phyloP scores from a whole-genome alignment of 2,329 filamentous ascomycete genomes.

The Diaporthe destruens region DNA sequence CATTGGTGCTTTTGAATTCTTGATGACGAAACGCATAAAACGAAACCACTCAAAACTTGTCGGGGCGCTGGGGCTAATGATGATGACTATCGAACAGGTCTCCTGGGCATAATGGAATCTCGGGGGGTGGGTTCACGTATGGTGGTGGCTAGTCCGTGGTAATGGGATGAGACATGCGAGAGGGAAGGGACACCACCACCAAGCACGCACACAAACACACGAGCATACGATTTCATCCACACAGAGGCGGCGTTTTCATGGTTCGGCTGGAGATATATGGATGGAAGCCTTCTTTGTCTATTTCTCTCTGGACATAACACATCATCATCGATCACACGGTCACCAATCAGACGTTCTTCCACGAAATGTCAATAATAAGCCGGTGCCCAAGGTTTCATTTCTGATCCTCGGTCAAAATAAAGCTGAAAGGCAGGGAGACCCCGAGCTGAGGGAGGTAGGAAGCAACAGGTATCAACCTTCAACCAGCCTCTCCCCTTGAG shows the following conservation, averaged over 20 bases:
- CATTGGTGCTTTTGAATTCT: conserved; percentile 1
- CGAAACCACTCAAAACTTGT: conserved; percentile 14
- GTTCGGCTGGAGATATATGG: conserved; percentile 1
- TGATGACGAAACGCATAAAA: conserved; percentile 18
- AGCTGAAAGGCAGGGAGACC: not conserved
- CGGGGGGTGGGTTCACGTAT: not conserved
- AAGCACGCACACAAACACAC: not conserved
- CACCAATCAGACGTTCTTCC: not conserved
- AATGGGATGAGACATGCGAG: not conserved
- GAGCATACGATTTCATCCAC: not conserved
- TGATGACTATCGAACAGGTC: conserved; percentile 28
- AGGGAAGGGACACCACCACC: not conserved
- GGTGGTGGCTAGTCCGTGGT: not conserved
- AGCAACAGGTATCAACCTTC: not conserved
- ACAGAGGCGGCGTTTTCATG: conserved; percentile 18
- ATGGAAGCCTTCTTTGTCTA: not conserved
- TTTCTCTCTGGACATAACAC: conserved; percentile 8
- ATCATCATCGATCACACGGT: not conserved
- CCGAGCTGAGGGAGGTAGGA: not conserved
- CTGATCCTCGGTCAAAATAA: not conserved
- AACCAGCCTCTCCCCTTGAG: not conserved
- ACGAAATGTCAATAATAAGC: conserved; percentile 1
- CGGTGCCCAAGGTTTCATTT: conserved; percentile 20
- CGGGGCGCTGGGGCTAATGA: conserved; percentile 29
- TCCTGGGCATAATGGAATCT: conserved; percentile 24